phyloP scores from a whole-genome alignment of 2,329 filamentous ascomycete species.

The Thielaviopsis musarum region DNA sequence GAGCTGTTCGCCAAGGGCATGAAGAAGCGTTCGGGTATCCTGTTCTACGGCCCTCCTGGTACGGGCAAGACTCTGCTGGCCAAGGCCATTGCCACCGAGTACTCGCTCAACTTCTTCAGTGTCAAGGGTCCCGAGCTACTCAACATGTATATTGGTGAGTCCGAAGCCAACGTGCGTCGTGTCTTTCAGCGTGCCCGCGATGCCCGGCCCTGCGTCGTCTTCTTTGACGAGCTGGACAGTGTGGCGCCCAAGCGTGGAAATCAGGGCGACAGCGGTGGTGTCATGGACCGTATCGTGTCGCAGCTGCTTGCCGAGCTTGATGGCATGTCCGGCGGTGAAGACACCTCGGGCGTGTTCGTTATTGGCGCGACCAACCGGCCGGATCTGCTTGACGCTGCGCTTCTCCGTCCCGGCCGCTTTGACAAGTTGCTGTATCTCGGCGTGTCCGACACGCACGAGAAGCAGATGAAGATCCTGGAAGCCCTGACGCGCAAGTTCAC shows the following conservation, averaged over 20 bases:
- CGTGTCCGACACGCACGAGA: constrained; percentile 90
- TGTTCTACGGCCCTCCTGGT: constrained; percentile 82
- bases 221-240: constrained; percentile 85
- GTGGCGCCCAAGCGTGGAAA: constrained; percentile 94
- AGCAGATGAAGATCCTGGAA: constrained; percentile 87
- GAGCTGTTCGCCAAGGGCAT: constrained; percentile 94
- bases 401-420: constrained; percentile 79
- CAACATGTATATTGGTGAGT: constrained; percentile 95
- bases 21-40: constrained; percentile 89
- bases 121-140: constrained; percentile 84
- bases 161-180: constrained; percentile 75
- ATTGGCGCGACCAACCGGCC: constrained; percentile 93
- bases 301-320: constrained; percentile 90
- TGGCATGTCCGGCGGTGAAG: constrained; percentile 55
- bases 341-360: constrained; percentile 80
- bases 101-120: constrained; percentile 86
- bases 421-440: constrained; percentile 98
- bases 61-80: constrained; percentile 87
- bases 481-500: constrained; percentile 93
- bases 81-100: constrained; percentile 86
- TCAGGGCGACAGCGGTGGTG: constrained; percentile 89
- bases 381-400: constrained; percentile 77
- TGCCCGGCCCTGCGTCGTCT: constrained; percentile 74
- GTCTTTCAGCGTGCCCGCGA: constrained; percentile 80
- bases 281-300: constrained; percentile 95